phyloP scores from a whole-genome alignment of 805 yeast genomes.

The Hanseniaspora lachancei region DNA sequence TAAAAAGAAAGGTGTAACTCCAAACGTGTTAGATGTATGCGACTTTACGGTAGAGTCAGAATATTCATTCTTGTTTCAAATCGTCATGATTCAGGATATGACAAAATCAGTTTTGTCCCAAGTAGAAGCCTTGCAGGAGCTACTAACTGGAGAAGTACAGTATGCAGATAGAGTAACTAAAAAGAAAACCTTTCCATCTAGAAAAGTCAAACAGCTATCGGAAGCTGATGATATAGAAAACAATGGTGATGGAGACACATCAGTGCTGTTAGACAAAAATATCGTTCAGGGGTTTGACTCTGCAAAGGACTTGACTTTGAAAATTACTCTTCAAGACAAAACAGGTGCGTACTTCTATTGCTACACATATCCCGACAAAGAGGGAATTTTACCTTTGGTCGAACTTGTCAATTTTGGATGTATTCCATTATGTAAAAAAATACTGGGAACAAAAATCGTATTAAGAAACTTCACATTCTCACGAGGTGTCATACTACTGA shows the following conservation, averaged over 20 bases:
- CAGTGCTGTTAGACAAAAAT: not conserved
- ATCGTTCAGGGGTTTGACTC: not conserved
- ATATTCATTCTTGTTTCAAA: constrained; percentile 34
- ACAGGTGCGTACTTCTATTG: constrained; percentile 42
- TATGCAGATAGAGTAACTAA: constrained; percentile 29
- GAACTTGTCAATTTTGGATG: not conserved
- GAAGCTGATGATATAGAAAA: constrained; percentile 30
- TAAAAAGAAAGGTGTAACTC: constrained; percentile 16
- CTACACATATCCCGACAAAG: constrained; percentile 29
- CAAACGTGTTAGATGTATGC: not conserved
- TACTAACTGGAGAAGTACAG: constrained; percentile 49
- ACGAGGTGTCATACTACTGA: constrained; percentile 28
- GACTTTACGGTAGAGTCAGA: constrained; percentile 18
- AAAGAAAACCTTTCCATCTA: constrained; percentile 15
- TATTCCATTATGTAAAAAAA: constrained; percentile 21
- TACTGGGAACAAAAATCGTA: constrained; percentile 46
- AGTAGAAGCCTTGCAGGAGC: constrained; percentile 41
- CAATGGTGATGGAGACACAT: constrained; percentile 3
- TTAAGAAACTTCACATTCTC: constrained; percentile 28
- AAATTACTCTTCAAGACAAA: constrained; percentile 45
- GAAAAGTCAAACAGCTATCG: constrained; percentile 38
- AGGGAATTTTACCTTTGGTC: not conserved
- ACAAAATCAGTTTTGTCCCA: constrained; percentile 39
- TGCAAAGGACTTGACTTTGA: constrained; percentile 27
- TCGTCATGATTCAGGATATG: constrained; percentile 43